Evolutionary conservation across 768 basidiomycete genomes (phyloP), one percentile per base, ranked within the genome.

Genomic region (Russula compacta): DNA sequence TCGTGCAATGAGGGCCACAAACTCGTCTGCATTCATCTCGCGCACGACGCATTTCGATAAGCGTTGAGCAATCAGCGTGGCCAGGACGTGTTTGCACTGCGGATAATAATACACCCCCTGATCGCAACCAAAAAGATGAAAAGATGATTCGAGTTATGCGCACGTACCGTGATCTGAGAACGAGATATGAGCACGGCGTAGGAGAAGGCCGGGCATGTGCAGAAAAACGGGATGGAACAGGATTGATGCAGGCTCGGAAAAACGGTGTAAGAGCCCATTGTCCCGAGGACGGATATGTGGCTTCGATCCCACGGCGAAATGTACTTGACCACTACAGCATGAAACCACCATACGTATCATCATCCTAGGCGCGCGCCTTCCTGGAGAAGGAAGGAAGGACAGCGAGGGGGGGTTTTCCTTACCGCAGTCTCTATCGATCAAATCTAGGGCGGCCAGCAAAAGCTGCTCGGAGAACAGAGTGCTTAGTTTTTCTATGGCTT

Each of bases 31-130:
- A 29, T 69, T 71, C 48, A 81, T 70, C 38, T 76, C 71, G 21
- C 82, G 79, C 55, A 85, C 78, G 40, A 81, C 66, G 61, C 77
- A 83, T 56, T 75, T 76, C 4, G 73, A 74, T 53, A 89, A 70
- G 54, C 77, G 79, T 32, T 79, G 71, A 2, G 86, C 86, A 14
- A 92, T 73, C 14, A 77, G 73, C 12, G 80, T 78, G 3, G 89
- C 90, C 29, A 92, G 76, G 3, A 89, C 71, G 70, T 92, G 90
- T 69, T 92, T 92, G 69, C 90, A 92, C 90, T 92, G 64, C 15
- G 19, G 32, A 39, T 55, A 29, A 29, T 29, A 29, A 29, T 33
- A 10, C 10, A 15, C 6, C 21, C 1, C 33, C 35, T 14, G 9
- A 7, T 49, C 21, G 17, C 17, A 39, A 29, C 24, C 44, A 38